A percentile compares a stretch with the other conserved stretches of the same genome.
Conservation (phyloP, 2,329 filamentous ascomycete genomes). For the Colletotrichum sidae region DNA sequence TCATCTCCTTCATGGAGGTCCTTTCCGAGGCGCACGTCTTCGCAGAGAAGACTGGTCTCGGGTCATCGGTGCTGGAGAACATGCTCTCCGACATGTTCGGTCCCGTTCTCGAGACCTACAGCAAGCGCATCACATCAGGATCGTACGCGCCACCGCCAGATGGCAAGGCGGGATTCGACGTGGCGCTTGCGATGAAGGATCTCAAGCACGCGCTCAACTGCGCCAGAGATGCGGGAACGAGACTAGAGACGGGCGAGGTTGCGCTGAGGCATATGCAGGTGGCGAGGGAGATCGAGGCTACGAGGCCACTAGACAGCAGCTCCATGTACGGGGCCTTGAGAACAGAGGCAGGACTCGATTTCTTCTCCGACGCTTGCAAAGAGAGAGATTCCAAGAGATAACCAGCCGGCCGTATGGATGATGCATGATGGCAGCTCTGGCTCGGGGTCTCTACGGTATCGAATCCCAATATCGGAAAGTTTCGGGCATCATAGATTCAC, state of each 20-base stretch:
- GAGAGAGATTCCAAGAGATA: constrained; percentile 15
- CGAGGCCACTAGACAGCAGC: constrained; percentile 13
- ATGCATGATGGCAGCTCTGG: no score
- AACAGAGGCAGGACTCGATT: constrained; percentile 14
- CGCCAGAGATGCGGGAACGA: constrained; percentile 15
- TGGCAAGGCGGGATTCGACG: constrained; percentile 19
- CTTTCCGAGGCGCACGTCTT: constrained; percentile 45
- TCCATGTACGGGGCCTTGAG: constrained; percentile 20
- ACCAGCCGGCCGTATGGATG: no score
- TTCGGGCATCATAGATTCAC: no score
- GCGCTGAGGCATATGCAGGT: constrained; percentile 16
- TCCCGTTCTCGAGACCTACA: constrained; percentile 42
- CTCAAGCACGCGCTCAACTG: constrained; percentile 18
- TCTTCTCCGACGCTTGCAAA: constrained; percentile 21
- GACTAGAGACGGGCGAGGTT: constrained; percentile 16
- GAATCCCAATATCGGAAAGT: no score
- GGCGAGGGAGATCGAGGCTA: constrained; percentile 4
- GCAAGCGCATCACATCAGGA: constrained; percentile 43
- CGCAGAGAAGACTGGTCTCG: constrained; percentile 45
- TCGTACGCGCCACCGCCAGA: constrained; percentile 42
- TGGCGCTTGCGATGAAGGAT: constrained; percentile 26
- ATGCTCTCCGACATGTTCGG: constrained; percentile 46
- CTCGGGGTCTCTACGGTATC: no score
- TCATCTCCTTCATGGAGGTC: constrained; percentile 41
- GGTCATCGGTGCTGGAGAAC: constrained; percentile 41